Percentiles rank a stretch among this genome's conserved stretches.
phyloP scores from a whole-genome alignment of 1,284 basidiomycete species.

The Melampsora americana region DNA sequence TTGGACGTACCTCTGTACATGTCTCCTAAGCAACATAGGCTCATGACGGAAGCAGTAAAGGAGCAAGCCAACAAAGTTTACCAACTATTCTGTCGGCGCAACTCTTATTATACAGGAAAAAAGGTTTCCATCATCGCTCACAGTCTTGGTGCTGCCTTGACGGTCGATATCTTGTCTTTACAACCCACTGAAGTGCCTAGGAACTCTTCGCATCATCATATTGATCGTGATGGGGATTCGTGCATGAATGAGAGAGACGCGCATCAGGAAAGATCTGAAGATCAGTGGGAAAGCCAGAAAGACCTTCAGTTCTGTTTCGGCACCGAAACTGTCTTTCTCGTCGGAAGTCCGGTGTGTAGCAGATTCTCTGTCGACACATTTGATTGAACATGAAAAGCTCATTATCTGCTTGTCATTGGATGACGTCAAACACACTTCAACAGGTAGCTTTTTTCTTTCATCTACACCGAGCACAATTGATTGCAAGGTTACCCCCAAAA shows the following conservation, averaged over 20 bases:
- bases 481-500: slow-evolving; percentile 49
- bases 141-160: slow-evolving; percentile 50
- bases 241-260: too few species aligned
- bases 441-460: slow-evolving; percentile 49
- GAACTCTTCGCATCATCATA: slow-evolving; percentile 23
- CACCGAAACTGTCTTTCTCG: slow-evolving; percentile 50
- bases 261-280: slow-evolving; percentile 25
- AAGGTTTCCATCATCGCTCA: slow-evolving; percentile 53
- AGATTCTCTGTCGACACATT: neutral
- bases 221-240: neutral
- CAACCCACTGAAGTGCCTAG: slow-evolving; percentile 51
- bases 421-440: neutral
- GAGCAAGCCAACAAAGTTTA: slow-evolving; percentile 53
- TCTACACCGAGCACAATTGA: slow-evolving; percentile 53
- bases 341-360: slow-evolving; percentile 51
- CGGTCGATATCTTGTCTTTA: slow-evolving; percentile 51
- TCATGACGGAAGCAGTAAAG: slow-evolving; percentile 52
- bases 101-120: slow-evolving; percentile 51
- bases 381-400: neutral
- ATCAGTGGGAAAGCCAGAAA: slow-evolving; percentile 25
- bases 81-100: slow-evolving; percentile 51
- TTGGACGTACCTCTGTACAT: slow-evolving; percentile 54
- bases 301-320: slow-evolving; percentile 49
- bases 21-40: slow-evolving; percentile 49
- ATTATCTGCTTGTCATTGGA: slow-evolving; percentile 6